A percentile compares a stretch with the other conserved stretches of the same genome.
These are phyloP conservation scores for Podaxis sp. DNA, from an alignment of 768 basidiomycete genomes.

Conservation along the genomic window DNA sequence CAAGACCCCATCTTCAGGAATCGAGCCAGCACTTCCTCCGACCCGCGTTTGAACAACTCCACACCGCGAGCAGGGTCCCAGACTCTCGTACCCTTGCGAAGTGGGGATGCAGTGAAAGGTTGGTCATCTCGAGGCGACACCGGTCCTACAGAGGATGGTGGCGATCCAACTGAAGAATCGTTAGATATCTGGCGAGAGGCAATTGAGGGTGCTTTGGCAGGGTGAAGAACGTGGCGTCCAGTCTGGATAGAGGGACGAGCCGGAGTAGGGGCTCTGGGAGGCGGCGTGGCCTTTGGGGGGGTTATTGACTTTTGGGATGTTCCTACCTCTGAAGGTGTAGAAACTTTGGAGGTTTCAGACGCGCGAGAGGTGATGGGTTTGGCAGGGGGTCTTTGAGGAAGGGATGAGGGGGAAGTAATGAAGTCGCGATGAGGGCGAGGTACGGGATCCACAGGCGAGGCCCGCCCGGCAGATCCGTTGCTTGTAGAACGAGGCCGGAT, in stretches of 20 bases:
- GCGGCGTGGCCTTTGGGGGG: not conserved
- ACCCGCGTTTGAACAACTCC: constrained; percentile 83
- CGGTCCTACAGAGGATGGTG: constrained; percentile 55
- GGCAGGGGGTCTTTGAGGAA: not conserved
- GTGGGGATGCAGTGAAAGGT: constrained; percentile 27
- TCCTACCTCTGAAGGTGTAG: not conserved
- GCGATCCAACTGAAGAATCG: constrained; percentile 51
- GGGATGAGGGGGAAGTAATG: not conserved
- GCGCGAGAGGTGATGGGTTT: not conserved
- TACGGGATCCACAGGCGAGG: not conserved
- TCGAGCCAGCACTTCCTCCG: constrained; percentile 82
- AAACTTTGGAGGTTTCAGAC: not conserved
- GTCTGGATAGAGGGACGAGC: constrained; percentile 15
- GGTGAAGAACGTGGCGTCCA: constrained; percentile 13
- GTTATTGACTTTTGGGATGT: not conserved
- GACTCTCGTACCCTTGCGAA: constrained; percentile 57
- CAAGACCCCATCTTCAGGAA: constrained; percentile 80
- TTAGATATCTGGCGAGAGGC: constrained; percentile 46
- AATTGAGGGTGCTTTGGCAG: constrained; percentile 23
- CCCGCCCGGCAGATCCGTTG: not conserved
- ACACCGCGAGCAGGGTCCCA: constrained; percentile 88
- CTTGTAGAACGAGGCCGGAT: constrained; percentile 8
- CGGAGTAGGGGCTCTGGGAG: not conserved
- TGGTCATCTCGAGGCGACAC: constrained; percentile 47
- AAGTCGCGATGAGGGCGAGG: not conserved